phyloP scores from a whole-genome alignment of 2,329 filamentous ascomycete genomes.

The Nothopassalora personata region DNA sequence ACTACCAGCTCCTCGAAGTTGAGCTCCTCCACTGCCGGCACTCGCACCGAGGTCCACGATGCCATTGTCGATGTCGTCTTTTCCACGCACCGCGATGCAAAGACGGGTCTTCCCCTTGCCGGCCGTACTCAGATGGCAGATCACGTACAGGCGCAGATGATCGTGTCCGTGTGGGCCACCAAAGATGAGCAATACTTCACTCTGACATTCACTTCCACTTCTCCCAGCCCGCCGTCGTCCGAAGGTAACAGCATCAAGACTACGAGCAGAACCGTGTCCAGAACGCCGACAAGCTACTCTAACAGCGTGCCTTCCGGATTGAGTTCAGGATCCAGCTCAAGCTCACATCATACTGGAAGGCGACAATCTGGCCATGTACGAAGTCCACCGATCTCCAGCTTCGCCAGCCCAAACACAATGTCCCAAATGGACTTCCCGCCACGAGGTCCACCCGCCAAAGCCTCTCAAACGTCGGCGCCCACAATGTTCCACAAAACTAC shows the following conservation, averaged over 20 bases:
- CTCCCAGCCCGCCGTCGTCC: conserved; percentile 7
- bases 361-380: conserved; percentile 9
- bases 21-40: conserved; percentile 17
- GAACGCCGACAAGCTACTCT: conserved; percentile 35
- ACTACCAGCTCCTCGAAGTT: conserved; percentile 7
- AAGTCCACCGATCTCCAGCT: conserved; percentile 27
- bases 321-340: conserved; percentile 36
- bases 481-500: conserved; percentile 68
- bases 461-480: conserved; percentile 52
- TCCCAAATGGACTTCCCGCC: conserved; percentile 58
- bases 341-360: conserved; percentile 18
- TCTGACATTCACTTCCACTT: conserved; percentile 64
- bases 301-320: conserved; percentile 35
- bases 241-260: conserved; percentile 17
- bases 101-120: conserved; percentile 37
- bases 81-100: conserved; percentile 42
- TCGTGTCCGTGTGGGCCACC: conserved; percentile 69
- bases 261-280: conserved; percentile 39
- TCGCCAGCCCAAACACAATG: conserved; percentile 52
- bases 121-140: conserved; percentile 18
- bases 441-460: conserved; percentile 57
- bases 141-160: conserved; percentile 64
- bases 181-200: conserved; percentile 66
- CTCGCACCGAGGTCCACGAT: conserved; percentile 48
- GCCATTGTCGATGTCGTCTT: conserved; percentile 65